A percentile compares a stretch with the other conserved stretches of the same genome.
Evolutionary conservation across 371 early-diverging fungal species (phyloP).

Genomic region (Apophysomyces elegans): DNA sequence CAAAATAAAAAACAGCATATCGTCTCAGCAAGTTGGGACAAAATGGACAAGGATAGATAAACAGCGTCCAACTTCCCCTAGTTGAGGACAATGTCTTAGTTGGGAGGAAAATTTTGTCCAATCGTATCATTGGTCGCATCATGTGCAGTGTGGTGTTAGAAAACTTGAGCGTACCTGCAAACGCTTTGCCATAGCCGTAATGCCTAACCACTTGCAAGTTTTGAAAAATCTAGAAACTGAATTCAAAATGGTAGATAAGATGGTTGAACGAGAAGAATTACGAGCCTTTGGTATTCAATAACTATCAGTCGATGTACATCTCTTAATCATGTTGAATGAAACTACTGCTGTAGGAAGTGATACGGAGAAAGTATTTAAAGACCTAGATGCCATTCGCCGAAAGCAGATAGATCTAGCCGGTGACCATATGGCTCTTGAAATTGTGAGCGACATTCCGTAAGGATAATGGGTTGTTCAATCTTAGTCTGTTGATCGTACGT

Average conservation of each 20-base stretch:
- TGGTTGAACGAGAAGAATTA: not conserved
- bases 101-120: no score
- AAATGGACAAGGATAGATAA: no score
- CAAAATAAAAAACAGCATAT: no score
- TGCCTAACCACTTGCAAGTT: not conserved
- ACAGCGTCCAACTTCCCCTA: no score
- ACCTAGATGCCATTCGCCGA: slow-evolving; percentile 35
- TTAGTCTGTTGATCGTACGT: not conserved
- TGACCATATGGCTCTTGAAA: slow-evolving; percentile 39
- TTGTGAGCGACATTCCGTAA: slow-evolving; percentile 31
- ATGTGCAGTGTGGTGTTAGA: no score
- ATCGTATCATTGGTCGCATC: no score
- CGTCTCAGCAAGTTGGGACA: no score
- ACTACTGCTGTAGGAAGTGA: slow-evolving; percentile 19
- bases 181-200: not conserved
- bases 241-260: not conserved
- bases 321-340: not conserved
- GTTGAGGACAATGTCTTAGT: no score
- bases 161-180: not conserved
- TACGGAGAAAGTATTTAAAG: slow-evolving; percentile 35
- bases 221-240: not conserved
- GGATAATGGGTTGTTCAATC: not conserved
- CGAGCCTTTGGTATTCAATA: not conserved
- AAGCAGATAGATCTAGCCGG: slow-evolving; percentile 34
- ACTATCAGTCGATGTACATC: not conserved